A percentile compares a stretch with the other conserved stretches of the same genome.
phyloP scores from a whole-genome alignment of 139 green algal genomes.

The Closterium sp. region DNA sequence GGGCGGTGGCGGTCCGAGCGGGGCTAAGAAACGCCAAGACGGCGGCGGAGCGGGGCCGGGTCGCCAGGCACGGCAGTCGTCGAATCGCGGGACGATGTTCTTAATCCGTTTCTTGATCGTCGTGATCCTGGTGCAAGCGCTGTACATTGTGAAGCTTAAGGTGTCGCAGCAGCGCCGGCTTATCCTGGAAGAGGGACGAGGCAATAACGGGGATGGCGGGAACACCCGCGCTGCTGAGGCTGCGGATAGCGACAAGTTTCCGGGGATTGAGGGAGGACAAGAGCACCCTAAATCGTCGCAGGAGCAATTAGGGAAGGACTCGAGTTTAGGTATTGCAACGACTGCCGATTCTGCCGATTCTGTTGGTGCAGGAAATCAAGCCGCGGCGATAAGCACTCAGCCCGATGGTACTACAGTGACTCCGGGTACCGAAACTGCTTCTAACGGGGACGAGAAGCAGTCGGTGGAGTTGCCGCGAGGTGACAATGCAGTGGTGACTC shows the following conservation, averaged over 20 bases:
- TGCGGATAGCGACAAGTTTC: neutral
- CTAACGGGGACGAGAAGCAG: neutral
- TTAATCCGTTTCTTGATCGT: neutral
- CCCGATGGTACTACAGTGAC: neutral
- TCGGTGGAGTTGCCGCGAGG: neutral
- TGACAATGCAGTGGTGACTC: neutral
- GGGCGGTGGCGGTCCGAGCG: neutral
- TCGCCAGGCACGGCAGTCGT: neutral
- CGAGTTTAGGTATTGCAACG: too few species aligned
- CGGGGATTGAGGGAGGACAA: neutral
- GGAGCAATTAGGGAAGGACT: too few species aligned
- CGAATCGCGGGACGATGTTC: neutral
- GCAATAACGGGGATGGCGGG: neutral
- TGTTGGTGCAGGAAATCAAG: neutral
- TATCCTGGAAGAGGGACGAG: neutral
- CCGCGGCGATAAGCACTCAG: neutral
- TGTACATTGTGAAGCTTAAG: neutral
- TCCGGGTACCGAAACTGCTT: neutral
- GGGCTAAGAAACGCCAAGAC: neutral
- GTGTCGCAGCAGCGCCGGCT: neutral
- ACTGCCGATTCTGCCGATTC: neutral
- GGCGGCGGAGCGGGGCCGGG: neutral
- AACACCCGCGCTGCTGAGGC: neutral
- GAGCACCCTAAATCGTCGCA: too few species aligned
- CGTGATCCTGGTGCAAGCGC: neutral